These are phyloP conservation scores for Actinomortierella wolfii DNA, from an alignment of 371 early-diverging fungal genomes.

Conservation along the genomic window DNA sequence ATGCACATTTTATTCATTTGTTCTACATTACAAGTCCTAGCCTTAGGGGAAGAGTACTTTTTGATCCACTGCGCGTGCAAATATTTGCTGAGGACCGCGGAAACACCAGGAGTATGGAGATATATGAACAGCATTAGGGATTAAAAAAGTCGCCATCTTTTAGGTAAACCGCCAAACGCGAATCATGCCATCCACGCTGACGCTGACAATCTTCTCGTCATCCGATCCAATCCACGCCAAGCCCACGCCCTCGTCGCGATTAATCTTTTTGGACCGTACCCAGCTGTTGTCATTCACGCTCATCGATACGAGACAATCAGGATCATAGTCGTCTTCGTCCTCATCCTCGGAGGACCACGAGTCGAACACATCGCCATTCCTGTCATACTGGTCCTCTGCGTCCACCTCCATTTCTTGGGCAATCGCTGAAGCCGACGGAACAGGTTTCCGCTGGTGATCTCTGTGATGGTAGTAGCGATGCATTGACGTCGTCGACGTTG, in stretches of 20 bases:
- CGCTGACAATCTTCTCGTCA: conserved; percentile 43
- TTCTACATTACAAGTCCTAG: no score
- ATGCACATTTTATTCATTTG: no score
- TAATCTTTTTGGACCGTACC: conserved; percentile 25
- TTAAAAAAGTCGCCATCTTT: no score
- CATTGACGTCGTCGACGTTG: neutral
- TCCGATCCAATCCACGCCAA: conserved; percentile 36
- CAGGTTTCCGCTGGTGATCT: no score
- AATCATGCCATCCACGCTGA: conserved; percentile 34
- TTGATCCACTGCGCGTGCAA: no score
- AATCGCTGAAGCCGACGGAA: no score
- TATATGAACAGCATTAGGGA: no score
- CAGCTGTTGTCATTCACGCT: conserved; percentile 37
- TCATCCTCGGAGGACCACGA: conserved; percentile 4
- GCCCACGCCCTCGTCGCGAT: conserved; percentile 32
- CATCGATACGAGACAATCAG: conserved; percentile 30
- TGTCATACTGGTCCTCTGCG: neutral
- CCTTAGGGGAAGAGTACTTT: no score
- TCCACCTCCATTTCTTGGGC: neutral
- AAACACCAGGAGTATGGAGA: no score
- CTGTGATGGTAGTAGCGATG: neutral
- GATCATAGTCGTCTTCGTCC: conserved; percentile 8
- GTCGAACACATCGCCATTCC: neutral
- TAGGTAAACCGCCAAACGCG: conserved; percentile 40
- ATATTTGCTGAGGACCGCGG: no score